Conservation (phyloP, 2,329 filamentous ascomycete genomes). For the Clarireedia monteithiana region DNA sequence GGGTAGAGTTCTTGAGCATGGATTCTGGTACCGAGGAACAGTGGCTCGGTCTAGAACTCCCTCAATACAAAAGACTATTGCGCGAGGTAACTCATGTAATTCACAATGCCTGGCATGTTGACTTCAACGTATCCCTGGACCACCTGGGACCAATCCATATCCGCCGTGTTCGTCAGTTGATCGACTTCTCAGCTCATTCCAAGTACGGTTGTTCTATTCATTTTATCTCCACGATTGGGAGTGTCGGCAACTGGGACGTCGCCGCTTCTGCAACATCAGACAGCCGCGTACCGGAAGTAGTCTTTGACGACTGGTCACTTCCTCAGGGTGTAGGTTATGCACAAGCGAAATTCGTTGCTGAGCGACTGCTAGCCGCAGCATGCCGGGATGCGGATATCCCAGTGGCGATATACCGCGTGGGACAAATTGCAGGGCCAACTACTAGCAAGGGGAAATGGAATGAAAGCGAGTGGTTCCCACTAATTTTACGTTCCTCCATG, state of each 20-base stretch:
- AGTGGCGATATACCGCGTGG: conserved; percentile 36
- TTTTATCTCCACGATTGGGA: conserved; percentile 26
- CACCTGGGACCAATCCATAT: conserved; percentile 21
- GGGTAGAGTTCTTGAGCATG: conserved; percentile 40
- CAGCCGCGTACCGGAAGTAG: conserved; percentile 31
- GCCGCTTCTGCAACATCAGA: background rate
- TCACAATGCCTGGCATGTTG: conserved; percentile 32
- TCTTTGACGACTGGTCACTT: conserved; percentile 22
- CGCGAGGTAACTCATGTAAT: background rate
- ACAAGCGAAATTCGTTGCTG: conserved; percentile 21
- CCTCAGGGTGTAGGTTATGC: conserved; percentile 17
- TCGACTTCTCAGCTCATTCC: conserved; percentile 2
- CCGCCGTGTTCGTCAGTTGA: background rate
- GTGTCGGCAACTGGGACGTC: background rate
- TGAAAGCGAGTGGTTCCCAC: background rate
- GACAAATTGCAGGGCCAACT: conserved; percentile 36
- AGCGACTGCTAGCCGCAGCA: conserved; percentile 34
- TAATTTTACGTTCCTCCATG: background rate
- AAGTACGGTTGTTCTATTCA: background rate
- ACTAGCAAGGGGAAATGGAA: background rate
- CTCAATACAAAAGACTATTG: conserved; percentile 2
- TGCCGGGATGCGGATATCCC: conserved; percentile 32
- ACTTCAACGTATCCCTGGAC: conserved; percentile 28
- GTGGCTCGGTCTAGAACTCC: conserved; percentile 37
- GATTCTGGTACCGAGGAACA: conserved; percentile 35